A percentile compares a stretch with the other conserved stretches of the same genome.
Evolutionary conservation across 2,329 filamentous ascomycete genomes (phyloP).

Genomic region (Mycosphaerelloides madeirae): DNA sequence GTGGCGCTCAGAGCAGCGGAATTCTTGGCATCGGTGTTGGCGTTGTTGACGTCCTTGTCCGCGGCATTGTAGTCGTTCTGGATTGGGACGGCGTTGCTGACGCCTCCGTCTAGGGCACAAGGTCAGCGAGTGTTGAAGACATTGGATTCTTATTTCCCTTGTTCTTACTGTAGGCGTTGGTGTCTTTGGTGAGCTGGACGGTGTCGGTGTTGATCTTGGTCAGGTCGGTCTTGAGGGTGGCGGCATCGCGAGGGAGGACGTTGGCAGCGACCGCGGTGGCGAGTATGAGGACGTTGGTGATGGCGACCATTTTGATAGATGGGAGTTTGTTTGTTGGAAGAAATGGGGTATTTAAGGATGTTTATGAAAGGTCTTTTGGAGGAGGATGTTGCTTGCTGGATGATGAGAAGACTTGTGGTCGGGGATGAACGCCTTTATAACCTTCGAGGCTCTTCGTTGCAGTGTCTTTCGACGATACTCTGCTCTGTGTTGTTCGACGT

Average conservation of each 20-base stretch:
- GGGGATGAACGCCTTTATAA: no score
- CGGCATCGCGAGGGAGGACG: slow-evolving; percentile 11
- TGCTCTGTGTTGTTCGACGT: no score
- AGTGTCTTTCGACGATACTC: no score
- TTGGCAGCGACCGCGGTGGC: slow-evolving; percentile 8
- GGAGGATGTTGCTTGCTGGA: no score
- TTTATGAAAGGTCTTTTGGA: no score
- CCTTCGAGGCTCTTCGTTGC: no score
- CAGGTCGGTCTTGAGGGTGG: slow-evolving; percentile 11
- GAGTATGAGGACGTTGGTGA: slow-evolving; percentile 14
- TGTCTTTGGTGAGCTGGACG: slow-evolving; percentile 9
- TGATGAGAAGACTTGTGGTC: no score
- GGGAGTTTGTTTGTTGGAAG: not conserved
- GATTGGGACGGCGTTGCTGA: slow-evolving; percentile 12
- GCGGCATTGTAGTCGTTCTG: slow-evolving; percentile 13
- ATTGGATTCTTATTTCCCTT: no score
- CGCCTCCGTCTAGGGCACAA: no score
- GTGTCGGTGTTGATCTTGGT: slow-evolving; percentile 17
- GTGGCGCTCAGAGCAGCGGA: slow-evolving; percentile 9
- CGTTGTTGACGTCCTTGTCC: slow-evolving; percentile 18
- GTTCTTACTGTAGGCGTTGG: slow-evolving; percentile 19
- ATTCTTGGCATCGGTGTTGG: slow-evolving; percentile 13
- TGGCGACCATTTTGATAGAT: slow-evolving; percentile 11
- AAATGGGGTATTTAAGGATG: no score
- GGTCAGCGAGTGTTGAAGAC: no score